phyloP scores from a whole-genome alignment of 768 basidiomycete genomes.

The Russula abietina region DNA sequence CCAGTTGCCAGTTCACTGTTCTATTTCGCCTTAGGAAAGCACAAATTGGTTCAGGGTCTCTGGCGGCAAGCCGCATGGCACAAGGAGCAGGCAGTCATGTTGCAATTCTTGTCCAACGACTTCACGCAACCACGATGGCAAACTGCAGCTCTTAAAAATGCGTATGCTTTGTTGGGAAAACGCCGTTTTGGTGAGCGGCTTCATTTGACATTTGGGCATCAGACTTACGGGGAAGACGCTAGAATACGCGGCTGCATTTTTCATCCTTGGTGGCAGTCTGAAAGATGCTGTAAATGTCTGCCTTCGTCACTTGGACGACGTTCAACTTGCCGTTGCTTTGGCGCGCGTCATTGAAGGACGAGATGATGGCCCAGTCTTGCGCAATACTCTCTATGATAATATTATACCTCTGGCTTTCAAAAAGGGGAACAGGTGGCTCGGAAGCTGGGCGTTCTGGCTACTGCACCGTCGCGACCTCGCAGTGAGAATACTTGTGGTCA shows the following conservation, averaged over 20 bases:
- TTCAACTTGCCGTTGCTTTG: constrained; percentile 83
- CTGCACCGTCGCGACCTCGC: constrained; percentile 82
- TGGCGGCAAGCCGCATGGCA: constrained; percentile 97
- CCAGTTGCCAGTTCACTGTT: constrained; percentile 84
- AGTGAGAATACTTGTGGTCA: constrained; percentile 82
- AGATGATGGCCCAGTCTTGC: constrained; percentile 73
- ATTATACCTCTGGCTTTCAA: constrained; percentile 82
- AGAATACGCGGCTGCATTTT: constrained; percentile 99
- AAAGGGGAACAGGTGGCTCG: constrained; percentile 88
- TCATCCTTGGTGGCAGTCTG: constrained; percentile 80
- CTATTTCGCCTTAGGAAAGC: constrained; percentile 92
- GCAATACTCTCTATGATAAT: constrained; percentile 59
- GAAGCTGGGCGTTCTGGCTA: constrained; percentile 95
- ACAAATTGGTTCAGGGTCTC: constrained; percentile 85
- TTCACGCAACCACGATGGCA: constrained; percentile 81
- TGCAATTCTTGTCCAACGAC: constrained; percentile 89
- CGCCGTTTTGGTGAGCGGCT: constrained; percentile 76
- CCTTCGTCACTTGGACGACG: constrained; percentile 79
- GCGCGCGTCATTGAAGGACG: constrained; percentile 80
- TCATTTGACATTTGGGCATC: background rate
- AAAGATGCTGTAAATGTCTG: constrained; percentile 92
- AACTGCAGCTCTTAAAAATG: constrained; percentile 93
- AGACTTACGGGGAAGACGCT: constrained; percentile 10
- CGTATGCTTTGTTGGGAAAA: constrained; percentile 85
- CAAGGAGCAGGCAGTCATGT: constrained; percentile 80